phyloP scores from a whole-genome alignment of 139 green algal species.

The Chlorella vulgaris region DNA sequence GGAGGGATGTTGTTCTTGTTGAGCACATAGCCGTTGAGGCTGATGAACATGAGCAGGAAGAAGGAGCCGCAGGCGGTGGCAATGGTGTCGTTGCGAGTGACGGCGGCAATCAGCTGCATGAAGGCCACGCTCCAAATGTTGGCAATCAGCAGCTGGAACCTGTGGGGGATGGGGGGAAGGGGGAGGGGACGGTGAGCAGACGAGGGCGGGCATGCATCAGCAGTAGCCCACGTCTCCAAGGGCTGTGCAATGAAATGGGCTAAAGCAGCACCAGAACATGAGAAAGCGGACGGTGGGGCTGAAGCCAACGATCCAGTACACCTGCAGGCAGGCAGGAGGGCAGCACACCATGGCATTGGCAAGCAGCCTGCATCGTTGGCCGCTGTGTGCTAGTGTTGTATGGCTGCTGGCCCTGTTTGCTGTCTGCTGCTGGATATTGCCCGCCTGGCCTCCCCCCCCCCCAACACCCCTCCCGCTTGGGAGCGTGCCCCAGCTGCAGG shows the following conservation, averaged over 20 bases:
- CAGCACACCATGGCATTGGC: background rate
- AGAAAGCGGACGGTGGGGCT: constrained; percentile 8
- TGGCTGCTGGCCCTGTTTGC: too few relatives aligned
- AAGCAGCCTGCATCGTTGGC: too few relatives aligned
- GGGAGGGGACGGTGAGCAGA: background rate
- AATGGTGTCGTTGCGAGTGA: constrained; percentile 37
- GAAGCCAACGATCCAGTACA: constrained; percentile 42
- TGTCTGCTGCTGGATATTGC: too few relatives aligned
- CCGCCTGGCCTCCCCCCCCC: too few relatives aligned
- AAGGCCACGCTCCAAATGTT: constrained; percentile 24
- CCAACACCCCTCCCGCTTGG: too few relatives aligned
- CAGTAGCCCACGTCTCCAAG: too few relatives aligned
- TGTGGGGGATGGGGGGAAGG: background rate
- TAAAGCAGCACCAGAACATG: constrained; percentile 34
- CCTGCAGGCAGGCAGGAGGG: background rate
- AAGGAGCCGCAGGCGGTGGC: constrained; percentile 32
- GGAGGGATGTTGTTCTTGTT: constrained; percentile 26
- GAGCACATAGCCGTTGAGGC: constrained; percentile 23
- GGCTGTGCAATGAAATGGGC: too few relatives aligned
- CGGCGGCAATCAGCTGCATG: constrained; percentile 25
- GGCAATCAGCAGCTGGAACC: constrained; percentile 24
- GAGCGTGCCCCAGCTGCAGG: too few relatives aligned
- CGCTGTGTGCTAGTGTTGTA: too few relatives aligned
- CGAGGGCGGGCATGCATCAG: too few relatives aligned
- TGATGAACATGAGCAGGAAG: constrained; percentile 49